Evolutionary conservation across 768 basidiomycete species (phyloP).

Genomic region (Tulasnella sp.): DNA sequence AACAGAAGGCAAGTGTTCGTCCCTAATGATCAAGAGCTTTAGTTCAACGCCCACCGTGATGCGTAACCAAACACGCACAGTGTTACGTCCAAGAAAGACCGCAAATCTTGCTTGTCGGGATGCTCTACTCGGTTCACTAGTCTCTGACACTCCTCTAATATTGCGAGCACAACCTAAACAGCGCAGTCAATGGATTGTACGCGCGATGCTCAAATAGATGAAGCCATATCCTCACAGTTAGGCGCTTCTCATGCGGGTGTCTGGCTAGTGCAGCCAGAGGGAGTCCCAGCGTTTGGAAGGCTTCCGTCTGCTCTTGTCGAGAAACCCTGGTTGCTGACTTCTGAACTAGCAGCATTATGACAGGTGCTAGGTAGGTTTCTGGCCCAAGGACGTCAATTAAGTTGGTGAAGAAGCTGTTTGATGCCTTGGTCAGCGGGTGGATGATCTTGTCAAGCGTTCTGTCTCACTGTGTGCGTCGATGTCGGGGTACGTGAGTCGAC

Average conservation of each 20-base stretch:
- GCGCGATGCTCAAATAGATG: no score
- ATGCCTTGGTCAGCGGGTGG: neutral
- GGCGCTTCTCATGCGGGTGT: constrained; percentile 34
- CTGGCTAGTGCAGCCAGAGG: constrained; percentile 58
- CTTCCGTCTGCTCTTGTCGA: constrained; percentile 52
- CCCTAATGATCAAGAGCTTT: neutral
- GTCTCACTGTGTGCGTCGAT: constrained; percentile 76
- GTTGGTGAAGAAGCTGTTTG: constrained; percentile 73
- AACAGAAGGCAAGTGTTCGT: constrained; percentile 10
- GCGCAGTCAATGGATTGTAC: no score
- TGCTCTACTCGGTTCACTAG: constrained; percentile 32
- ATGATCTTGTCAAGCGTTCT: neutral
- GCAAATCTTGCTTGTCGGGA: constrained; percentile 19
- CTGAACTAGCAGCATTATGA: constrained; percentile 78
- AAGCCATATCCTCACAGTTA: constrained; percentile 37
- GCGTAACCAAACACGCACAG: neutral
- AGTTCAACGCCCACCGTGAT: neutral
- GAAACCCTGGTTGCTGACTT: constrained; percentile 59
- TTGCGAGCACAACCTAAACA: constrained; percentile 47
- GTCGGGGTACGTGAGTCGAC: constrained; percentile 80
- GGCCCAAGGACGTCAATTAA: constrained; percentile 74
- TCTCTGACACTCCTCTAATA: constrained; percentile 55
- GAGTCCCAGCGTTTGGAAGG: constrained; percentile 47
- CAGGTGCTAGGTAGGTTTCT: constrained; percentile 66
- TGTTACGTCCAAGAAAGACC: constrained; percentile 9